Conservation (phyloP, 2,329 filamentous ascomycete genomes). For the Phoma herbarum region DNA sequence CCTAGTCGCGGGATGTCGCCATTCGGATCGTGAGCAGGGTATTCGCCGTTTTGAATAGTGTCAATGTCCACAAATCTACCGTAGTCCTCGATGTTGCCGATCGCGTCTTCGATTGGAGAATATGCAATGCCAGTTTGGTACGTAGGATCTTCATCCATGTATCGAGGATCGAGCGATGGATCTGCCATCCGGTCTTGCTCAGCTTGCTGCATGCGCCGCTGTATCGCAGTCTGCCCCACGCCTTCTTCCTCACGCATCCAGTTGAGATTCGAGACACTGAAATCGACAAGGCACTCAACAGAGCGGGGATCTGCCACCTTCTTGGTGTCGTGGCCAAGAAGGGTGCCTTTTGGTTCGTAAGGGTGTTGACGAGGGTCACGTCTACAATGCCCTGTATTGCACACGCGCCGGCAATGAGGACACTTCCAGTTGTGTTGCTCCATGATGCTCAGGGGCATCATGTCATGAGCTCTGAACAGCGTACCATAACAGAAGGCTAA, state of each 20-base stretch:
- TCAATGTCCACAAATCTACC: slow-evolving; percentile 27
- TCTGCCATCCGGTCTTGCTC: slow-evolving; percentile 60
- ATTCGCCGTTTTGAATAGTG: not conserved
- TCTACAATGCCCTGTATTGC: slow-evolving; percentile 84
- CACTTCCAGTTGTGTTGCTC: slow-evolving; percentile 86
- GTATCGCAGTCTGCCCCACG: slow-evolving; percentile 56
- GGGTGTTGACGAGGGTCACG: slow-evolving; percentile 73
- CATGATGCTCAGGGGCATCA: slow-evolving; percentile 84
- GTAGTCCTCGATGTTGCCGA: slow-evolving; percentile 38
- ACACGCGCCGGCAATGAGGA: slow-evolving; percentile 84
- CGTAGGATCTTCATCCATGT: slow-evolving; percentile 53
- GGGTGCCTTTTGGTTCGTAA: slow-evolving; percentile 85
- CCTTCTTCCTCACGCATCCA: slow-evolving; percentile 73
- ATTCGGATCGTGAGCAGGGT: slow-evolving; percentile 10
- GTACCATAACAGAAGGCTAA: slow-evolving; percentile 92
- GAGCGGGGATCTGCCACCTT: slow-evolving; percentile 90
- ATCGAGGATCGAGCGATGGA: slow-evolving; percentile 56
- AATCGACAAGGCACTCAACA: slow-evolving; percentile 89
- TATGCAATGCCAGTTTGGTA: slow-evolving; percentile 54
- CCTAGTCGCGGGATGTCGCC: slow-evolving; percentile 40
- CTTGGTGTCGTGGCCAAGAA: slow-evolving; percentile 89
- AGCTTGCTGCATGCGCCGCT: slow-evolving; percentile 62
- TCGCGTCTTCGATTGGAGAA: slow-evolving; percentile 47
- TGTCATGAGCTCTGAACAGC: slow-evolving; percentile 88
- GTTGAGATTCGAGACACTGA: slow-evolving; percentile 83